Conservation (phyloP, 2,329 filamentous ascomycete species). For the Aspergillus latus region DNA sequence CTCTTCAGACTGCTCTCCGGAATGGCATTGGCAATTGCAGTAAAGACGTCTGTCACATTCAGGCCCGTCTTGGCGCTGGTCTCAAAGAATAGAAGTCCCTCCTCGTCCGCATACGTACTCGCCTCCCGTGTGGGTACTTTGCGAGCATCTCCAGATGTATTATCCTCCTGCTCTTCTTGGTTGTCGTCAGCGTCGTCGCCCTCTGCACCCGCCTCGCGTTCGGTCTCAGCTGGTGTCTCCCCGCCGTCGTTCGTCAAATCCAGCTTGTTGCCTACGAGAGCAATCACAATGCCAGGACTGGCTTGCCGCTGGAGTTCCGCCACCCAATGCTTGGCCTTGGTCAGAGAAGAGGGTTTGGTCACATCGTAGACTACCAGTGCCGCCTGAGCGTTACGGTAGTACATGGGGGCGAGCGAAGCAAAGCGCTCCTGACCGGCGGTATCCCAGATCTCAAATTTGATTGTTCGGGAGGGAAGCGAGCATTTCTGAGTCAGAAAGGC, state of each 20-base stretch:
- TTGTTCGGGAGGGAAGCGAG: constrained; percentile 83
- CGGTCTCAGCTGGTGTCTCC: constrained; percentile 41
- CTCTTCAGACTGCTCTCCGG: constrained; percentile 96
- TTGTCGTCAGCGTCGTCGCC: constrained; percentile 49
- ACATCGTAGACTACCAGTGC: constrained; percentile 98
- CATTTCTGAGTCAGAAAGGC: constrained; percentile 99
- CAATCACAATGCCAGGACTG: constrained; percentile 93
- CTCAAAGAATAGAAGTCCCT: constrained; percentile 93
- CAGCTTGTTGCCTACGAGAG: constrained; percentile 93
- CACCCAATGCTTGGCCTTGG: constrained; percentile 98
- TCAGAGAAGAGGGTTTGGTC: constrained; percentile 90
- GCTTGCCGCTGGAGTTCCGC: constrained; percentile 96
- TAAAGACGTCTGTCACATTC: constrained; percentile 95
- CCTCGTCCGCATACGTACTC: constrained; percentile 90
- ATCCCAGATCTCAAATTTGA: constrained; percentile 89
- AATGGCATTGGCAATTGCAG: constrained; percentile 96
- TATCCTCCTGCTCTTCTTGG: constrained; percentile 58
- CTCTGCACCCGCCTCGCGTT: constrained; percentile 35
- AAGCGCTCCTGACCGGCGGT: constrained; percentile 97
- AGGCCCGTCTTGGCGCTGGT: constrained; percentile 95
- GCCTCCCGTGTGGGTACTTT: constrained; percentile 92
- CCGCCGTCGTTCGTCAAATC: constrained; percentile 69
- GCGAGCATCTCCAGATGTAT: constrained; percentile 70
- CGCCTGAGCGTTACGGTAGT: constrained; percentile 97
- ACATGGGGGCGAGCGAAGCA: constrained; percentile 95